Evolutionary conservation across 2,329 filamentous ascomycete species (phyloP), one percentile per base, ranked within the genome.

Genomic region (Arthrobotrys megalospora): DNA sequence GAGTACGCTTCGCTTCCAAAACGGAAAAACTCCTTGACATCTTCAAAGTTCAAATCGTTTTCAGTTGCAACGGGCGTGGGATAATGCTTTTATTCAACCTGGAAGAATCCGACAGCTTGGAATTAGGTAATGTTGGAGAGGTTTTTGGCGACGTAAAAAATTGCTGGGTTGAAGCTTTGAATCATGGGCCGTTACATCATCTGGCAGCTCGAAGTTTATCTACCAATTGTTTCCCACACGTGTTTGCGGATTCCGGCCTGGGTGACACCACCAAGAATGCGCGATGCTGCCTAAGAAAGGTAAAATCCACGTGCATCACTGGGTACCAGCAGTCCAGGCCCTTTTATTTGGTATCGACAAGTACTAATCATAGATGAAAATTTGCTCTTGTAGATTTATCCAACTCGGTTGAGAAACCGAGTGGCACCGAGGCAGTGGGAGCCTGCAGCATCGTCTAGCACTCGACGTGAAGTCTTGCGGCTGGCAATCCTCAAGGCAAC

Each of bases 181-280:
- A 43, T 43, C 48, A 50, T 50, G 43, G 48, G 32, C 32, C 34
- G 50, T 68, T 76, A 69, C 71, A 76, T 76, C 65, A 76, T 65
- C 65, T 70, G 72, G 58, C 72, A 69, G 71, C 71, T 67, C 7
- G 41, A 12, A 14, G 64, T 41, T 41, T 48, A 36, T 52, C 32
- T 43, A 21, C 73, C 73, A 77, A 71, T 77, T 66, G 62, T 77
- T 69, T 48, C 36, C 58, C 50, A 28, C 73, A 77, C 73, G 73
- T 77, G 73, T 38, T 28, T 21, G 60, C 41, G 32, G 12, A 32
- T 28, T 62, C 60, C 60, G 28, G 38, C 14, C 19, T 32, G n/a
- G 52, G 34, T 62, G 45, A 41, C 19, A 71, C 58, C 43, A 53
- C 50, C 19, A 14, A 52, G 32, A 32, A 16, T 21, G 28, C 38